Percentiles rank a stretch among this genome's conserved stretches.
Evolutionary conservation across 2,329 filamentous ascomycete genomes (phyloP).

Genomic region (Exophiala viscosa): DNA sequence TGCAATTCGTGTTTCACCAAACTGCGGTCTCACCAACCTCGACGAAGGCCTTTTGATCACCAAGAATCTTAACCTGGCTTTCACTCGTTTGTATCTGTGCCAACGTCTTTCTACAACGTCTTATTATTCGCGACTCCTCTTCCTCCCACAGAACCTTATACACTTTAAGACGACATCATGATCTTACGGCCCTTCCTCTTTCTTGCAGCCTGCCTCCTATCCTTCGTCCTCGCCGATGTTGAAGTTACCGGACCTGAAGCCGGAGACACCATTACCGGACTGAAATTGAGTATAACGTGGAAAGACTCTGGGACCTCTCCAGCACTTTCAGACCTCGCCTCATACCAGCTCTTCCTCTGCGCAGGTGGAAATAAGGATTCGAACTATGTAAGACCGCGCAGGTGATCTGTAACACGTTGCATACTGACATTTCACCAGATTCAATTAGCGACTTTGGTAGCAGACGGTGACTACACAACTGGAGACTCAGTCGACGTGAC

Average conservation of each 20-base stretch:
- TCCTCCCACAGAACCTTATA: background rate
- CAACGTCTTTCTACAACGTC: background rate
- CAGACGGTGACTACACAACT: constrained; percentile 35
- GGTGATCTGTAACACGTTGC: background rate
- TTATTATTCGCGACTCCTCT: background rate
- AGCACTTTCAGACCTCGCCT: constrained; percentile 46
- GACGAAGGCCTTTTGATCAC: no score
- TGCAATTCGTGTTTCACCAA: constrained; percentile 6
- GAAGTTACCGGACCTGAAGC: constrained; percentile 53
- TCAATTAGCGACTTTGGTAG: constrained; percentile 40
- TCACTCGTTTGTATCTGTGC: background rate
- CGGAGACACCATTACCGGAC: constrained; percentile 49
- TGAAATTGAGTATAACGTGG: constrained; percentile 55
- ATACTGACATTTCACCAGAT: constrained; percentile 34
- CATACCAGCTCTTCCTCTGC: constrained; percentile 59
- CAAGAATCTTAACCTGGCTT: no score
- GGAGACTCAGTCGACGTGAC: constrained; percentile 44
- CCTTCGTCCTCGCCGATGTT: constrained; percentile 47
- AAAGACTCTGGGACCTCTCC: constrained; percentile 53
- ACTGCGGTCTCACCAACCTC: constrained; percentile 7
- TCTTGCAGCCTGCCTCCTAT: constrained; percentile 10
- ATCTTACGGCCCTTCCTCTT: constrained; percentile 20
- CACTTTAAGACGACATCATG: constrained; percentile 13
- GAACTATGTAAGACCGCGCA: constrained; percentile 39
- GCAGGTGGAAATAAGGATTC: constrained; percentile 55